phyloP scores from a whole-genome alignment of 2,329 filamentous ascomycete species.

The Aciculosporium take region DNA sequence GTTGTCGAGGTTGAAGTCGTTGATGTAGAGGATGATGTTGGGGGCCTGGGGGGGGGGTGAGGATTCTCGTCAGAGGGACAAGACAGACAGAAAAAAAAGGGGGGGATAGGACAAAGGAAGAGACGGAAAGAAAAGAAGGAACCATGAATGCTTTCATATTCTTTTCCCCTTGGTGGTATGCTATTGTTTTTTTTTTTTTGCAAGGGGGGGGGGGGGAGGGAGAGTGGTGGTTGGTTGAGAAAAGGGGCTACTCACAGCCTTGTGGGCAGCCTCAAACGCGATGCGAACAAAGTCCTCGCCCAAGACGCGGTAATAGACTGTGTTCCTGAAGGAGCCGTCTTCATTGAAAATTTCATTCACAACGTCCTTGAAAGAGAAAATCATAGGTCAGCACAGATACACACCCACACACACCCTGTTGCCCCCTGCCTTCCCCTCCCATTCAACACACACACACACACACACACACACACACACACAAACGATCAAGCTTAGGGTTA shows the following conservation, averaged over 20 bases:
- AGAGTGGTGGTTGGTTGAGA: too few relatives aligned
- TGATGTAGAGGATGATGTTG: slow-evolving; percentile 57
- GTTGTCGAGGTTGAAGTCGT: slow-evolving; percentile 56
- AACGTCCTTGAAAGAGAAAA: not conserved
- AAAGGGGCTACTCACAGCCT: slow-evolving; percentile 23
- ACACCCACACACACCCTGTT: too few relatives aligned
- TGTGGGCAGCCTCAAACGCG: slow-evolving; percentile 53
- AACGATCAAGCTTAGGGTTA: too few relatives aligned
- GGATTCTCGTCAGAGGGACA: not conserved
- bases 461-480: too few relatives aligned
- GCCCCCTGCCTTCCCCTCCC: too few relatives aligned
- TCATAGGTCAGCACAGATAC: not conserved
- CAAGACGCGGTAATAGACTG: slow-evolving; percentile 52
- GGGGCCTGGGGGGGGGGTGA: slow-evolving; percentile 34
- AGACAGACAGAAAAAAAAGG: not conserved
- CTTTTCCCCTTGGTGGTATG: too few relatives aligned
- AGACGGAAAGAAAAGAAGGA: not conserved
- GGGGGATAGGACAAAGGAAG: not conserved
- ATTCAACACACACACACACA: too few relatives aligned
- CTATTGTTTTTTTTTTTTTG: too few relatives aligned
- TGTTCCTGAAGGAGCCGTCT: slow-evolving; percentile 42
- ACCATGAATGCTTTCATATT: too few relatives aligned
- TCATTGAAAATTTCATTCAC: slow-evolving; percentile 31
- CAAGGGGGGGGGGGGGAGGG: too few relatives aligned
- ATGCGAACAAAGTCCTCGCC: slow-evolving; percentile 57